phyloP scores from a whole-genome alignment of 257 asterid genomes.

The Verbascum thapsus region DNA sequence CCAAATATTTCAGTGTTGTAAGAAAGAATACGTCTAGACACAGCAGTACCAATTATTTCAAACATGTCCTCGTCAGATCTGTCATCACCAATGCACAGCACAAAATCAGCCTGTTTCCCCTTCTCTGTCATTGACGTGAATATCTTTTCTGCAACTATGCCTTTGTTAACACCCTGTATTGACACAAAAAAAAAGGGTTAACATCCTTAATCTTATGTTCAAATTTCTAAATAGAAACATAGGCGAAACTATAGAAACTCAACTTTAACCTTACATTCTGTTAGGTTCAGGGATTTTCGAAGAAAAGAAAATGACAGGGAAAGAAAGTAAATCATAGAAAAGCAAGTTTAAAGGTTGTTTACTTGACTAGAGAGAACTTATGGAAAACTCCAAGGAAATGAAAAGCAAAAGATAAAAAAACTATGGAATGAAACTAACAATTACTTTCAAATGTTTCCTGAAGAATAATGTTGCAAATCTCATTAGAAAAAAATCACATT shows the following conservation, averaged over 20 bases:
- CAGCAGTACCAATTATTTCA: constrained; percentile 69
- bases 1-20: constrained; percentile 76
- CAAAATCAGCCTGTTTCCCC: constrained; percentile 75
- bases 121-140: constrained; percentile 68
- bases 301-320: too few species aligned
- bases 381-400: too few species aligned
- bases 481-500: too few species aligned
- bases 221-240: background rate
- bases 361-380: too few species aligned
- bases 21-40: constrained; percentile 62
- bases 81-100: constrained; percentile 91
- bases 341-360: too few species aligned
- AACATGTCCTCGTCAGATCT: constrained; percentile 97
- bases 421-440: too few species aligned
- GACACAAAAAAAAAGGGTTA: constrained; percentile 15
- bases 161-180: constrained; percentile 80
- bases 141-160: constrained; percentile 81
- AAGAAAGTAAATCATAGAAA: too few species aligned
- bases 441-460: too few species aligned
- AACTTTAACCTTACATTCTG: too few species aligned
- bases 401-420: too few species aligned
- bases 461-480: too few species aligned
- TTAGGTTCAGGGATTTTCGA: too few species aligned
- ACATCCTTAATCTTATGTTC: constrained; percentile 12
- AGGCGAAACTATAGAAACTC: background rate